A percentile compares a stretch with the other conserved stretches of the same genome.
Conservation (phyloP, 257 asterid genomes). For the Forsythia viridissima region DNA sequence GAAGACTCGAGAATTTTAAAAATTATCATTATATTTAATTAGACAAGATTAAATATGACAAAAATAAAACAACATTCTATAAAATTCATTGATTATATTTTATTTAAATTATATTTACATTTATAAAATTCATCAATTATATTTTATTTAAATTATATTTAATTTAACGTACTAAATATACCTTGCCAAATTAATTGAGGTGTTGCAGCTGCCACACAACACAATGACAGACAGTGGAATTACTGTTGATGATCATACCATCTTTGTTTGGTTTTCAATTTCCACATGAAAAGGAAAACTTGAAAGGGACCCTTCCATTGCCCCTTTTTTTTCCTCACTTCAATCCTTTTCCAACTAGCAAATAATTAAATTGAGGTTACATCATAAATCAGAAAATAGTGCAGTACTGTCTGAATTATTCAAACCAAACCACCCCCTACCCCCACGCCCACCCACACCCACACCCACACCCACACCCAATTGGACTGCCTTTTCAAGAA, state of each 20-base stretch:
- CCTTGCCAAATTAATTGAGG: not conserved
- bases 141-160: not conserved
- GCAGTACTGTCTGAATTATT: constrained; percentile 22
- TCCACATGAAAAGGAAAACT: constrained; percentile 27
- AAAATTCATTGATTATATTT: not conserved
- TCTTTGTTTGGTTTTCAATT: constrained; percentile 33
- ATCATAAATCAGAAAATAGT: not conserved
- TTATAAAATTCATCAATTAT: not conserved
- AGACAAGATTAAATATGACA: too few species aligned
- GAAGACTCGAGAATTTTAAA: too few species aligned
- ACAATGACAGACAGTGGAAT: constrained; percentile 22
- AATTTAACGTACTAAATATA: not conserved
- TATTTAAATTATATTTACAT: not conserved
- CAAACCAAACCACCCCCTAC: not conserved
- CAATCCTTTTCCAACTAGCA: constrained; percentile 34
- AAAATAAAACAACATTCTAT: not conserved
- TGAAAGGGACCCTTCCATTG: constrained; percentile 39
- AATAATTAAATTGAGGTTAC: constrained; percentile 15
- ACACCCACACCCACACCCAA: not conserved
- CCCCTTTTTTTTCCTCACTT: constrained; percentile 10
- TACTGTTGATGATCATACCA: constrained; percentile 33
- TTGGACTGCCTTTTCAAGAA: constrained; percentile 17
- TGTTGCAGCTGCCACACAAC: constrained; percentile 5
- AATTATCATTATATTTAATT: too few species aligned
- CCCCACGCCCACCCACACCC: not conserved